Evolutionary conservation across 2,329 filamentous ascomycete species (phyloP).

Genomic region (Chaetoscypha palmicola): DNA sequence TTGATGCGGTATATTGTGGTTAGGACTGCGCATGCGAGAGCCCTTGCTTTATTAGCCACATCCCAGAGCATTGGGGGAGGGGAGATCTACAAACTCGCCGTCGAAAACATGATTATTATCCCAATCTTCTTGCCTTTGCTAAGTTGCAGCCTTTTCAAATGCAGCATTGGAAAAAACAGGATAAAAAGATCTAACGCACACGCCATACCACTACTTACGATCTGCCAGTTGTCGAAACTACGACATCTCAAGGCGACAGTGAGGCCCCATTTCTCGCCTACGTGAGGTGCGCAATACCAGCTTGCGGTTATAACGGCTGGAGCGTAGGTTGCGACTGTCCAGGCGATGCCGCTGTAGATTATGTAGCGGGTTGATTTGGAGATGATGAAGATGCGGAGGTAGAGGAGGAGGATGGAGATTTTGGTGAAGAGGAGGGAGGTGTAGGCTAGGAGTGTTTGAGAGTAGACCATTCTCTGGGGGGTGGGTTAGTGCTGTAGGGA

Average conservation of each 20-base stretch:
- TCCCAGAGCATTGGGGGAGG: background rate
- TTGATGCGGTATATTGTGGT: conserved; percentile 5
- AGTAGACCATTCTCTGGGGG: conserved; percentile 2
- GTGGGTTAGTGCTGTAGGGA: background rate
- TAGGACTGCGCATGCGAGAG: conserved; percentile 4
- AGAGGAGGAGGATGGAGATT: conserved; percentile 11
- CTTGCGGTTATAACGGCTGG: conserved; percentile 1
- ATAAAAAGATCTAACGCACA: conserved; percentile 7
- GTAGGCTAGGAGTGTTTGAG: conserved; percentile 5
- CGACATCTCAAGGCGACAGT: background rate
- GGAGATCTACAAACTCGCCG: conserved; percentile 31
- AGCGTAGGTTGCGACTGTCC: conserved; percentile 5
- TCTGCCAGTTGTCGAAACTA: conserved; percentile 1
- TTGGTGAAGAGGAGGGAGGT: conserved; percentile 5
- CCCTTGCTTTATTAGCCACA: conserved; percentile 1
- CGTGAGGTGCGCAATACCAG: conserved; percentile 7
- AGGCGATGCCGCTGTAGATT: conserved; percentile 6
- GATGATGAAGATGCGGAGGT: conserved; percentile 7
- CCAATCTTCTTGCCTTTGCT: conserved; percentile 39
- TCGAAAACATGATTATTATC: conserved; percentile 35
- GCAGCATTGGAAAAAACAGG: conserved; percentile 5
- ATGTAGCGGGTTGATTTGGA: background rate
- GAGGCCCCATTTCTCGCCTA: conserved; percentile 2
- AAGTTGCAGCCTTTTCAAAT: conserved; percentile 1
- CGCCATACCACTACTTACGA: conserved; percentile 2